A percentile compares a stretch with the other conserved stretches of the same genome.
These are phyloP conservation scores for Penicillium concentricum DNA, from an alignment of 2,329 filamentous ascomycete species.

Conservation along the genomic window DNA sequence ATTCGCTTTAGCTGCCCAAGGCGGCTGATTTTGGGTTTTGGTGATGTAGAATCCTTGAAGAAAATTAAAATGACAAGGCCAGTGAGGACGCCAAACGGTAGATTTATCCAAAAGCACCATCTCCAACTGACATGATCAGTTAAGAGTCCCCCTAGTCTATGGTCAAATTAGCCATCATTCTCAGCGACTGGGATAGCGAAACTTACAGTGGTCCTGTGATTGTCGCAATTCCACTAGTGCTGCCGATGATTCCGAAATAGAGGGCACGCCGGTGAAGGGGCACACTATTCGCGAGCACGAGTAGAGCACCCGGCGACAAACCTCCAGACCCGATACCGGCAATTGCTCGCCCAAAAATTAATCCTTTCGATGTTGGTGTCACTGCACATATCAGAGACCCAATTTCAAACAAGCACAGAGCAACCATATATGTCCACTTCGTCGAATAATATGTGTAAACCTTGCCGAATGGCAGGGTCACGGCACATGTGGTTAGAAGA, in stretches of 20 bases:
- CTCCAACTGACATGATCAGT: constrained; percentile 44
- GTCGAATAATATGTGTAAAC: constrained; percentile 45
- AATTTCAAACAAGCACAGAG: constrained; percentile 43
- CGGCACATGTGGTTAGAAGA: constrained; percentile 44
- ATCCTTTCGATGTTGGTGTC: constrained; percentile 37
- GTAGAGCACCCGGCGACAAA: constrained; percentile 40
- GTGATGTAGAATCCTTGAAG: constrained; percentile 26
- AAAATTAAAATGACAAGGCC: constrained; percentile 35
- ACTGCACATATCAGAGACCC: constrained; percentile 42
- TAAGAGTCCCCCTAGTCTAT: constrained; percentile 45
- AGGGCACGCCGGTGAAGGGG: constrained; percentile 42
- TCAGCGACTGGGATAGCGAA: too few relatives aligned
- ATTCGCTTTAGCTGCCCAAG: constrained; percentile 32
- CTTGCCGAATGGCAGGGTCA: constrained; percentile 46
- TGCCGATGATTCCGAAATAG: constrained; percentile 43
- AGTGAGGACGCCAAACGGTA: constrained; percentile 35
- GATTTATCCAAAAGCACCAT: constrained; percentile 46
- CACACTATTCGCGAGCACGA: constrained; percentile 42
- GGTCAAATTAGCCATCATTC: neutral
- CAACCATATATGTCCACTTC: constrained; percentile 45
- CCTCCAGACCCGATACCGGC: constrained; percentile 42
- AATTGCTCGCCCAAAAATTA: constrained; percentile 45
- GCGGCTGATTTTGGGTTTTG: constrained; percentile 20
- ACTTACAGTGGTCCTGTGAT: constrained; percentile 42
- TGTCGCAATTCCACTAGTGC: constrained; percentile 44